phyloP scores from a whole-genome alignment of 257 asterid genomes.

The Scutellaria barbata region DNA sequence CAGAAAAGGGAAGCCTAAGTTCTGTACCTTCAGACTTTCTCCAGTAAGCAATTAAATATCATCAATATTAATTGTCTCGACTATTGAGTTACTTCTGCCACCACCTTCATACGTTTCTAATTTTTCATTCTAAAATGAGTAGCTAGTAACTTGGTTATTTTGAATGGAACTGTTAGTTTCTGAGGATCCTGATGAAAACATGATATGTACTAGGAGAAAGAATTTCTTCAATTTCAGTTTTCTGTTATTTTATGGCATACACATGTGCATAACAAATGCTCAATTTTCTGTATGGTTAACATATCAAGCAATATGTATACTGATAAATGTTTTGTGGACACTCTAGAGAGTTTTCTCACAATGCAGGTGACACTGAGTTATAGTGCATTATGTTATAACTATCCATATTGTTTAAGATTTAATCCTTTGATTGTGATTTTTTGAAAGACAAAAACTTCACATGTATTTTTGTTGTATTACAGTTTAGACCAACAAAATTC shows the following conservation, averaged over 20 bases:
- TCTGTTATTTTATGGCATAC: too few species aligned
- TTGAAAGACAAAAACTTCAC: not conserved
- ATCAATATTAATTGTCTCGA: conserved; percentile 5
- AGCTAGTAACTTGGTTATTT: not conserved
- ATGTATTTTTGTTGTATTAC: not conserved
- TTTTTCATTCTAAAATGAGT: conserved; percentile 11
- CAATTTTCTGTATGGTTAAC: too few species aligned
- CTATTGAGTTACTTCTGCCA: not conserved
- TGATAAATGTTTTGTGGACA: not conserved
- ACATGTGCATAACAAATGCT: too few species aligned
- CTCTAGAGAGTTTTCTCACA: not conserved
- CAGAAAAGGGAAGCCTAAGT: conserved; percentile 96
- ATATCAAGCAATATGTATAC: too few species aligned
- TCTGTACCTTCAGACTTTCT: conserved; percentile 91
- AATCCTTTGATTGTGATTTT: not conserved
- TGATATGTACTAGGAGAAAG: not conserved
- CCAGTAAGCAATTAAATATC: conserved; percentile 54
- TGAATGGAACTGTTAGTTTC: not conserved
- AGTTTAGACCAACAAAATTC: not conserved
- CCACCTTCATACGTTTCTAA: not conserved
- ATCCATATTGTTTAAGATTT: not conserved
- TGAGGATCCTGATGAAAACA: not conserved
- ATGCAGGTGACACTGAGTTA: not conserved
- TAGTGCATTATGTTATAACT: not conserved
- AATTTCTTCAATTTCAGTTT: too few species aligned